These are phyloP conservation scores for Cladosporium sp. DNA, from an alignment of 2,329 filamentous ascomycete genomes.

Conservation along the genomic window DNA sequence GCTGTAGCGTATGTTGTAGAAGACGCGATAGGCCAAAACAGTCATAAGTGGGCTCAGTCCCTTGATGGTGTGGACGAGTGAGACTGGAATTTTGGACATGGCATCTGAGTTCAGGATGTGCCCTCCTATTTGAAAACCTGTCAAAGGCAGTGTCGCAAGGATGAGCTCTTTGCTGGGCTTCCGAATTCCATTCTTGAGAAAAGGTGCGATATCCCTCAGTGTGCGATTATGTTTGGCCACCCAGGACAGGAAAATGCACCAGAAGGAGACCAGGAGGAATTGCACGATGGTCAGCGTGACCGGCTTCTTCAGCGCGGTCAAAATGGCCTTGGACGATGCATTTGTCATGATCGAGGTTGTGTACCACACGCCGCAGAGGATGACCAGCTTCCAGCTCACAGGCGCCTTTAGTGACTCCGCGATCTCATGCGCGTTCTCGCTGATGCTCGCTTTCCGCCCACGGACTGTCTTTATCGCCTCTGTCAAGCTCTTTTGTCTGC, in stretches of 20 bases:
- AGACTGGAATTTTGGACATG: conserved; percentile 92
- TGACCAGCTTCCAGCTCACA: conserved; percentile 82
- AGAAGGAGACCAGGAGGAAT: conserved; percentile 87
- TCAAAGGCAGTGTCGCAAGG: conserved; percentile 82
- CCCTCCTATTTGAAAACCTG: conserved; percentile 87
- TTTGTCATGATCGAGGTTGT: conserved; percentile 93
- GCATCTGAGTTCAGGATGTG: conserved; percentile 93
- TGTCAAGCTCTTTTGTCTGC: conserved; percentile 79
- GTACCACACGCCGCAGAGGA: conserved; percentile 89
- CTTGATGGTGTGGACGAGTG: conserved; percentile 97
- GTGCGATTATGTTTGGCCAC: conserved; percentile 71
- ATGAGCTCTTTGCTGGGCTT: conserved; percentile 79
- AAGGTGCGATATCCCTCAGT: conserved; percentile 70
- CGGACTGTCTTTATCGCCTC: conserved; percentile 86
- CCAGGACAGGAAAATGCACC: conserved; percentile 79
- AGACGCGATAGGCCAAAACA: conserved; percentile 83
- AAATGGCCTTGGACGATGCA: conserved; percentile 94
- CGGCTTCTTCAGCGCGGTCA: conserved; percentile 86
- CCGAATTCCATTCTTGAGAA: conserved; percentile 80
- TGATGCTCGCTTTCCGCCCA: conserved; percentile 78
- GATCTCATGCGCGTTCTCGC: conserved; percentile 89
- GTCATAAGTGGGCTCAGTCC: conserved; percentile 94
- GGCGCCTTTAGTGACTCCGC: conserved; percentile 88
- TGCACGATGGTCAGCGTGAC: conserved; percentile 90
- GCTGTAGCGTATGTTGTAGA: conserved; percentile 88